Percentiles rank a stretch among this genome's conserved stretches.
Conservation (phyloP, 2,329 filamentous ascomycete genomes). For the Aspergillus amoenus region DNA sequence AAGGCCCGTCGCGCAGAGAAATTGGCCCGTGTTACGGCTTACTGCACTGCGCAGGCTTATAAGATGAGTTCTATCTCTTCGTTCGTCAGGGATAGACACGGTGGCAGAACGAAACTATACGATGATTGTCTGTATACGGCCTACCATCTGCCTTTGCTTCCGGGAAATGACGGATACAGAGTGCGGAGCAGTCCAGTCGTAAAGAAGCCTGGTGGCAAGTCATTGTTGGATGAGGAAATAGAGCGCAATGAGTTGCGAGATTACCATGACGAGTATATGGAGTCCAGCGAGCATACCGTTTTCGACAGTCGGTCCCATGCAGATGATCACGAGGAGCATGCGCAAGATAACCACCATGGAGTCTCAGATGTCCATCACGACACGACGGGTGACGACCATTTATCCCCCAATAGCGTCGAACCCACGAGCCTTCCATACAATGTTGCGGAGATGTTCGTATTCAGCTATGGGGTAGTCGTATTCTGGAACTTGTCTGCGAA, state of each 20-base stretch:
- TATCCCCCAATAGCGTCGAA: constrained; percentile 48
- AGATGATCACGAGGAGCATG: constrained; percentile 11
- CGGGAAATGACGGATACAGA: constrained; percentile 81
- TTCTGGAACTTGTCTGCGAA: constrained; percentile 98
- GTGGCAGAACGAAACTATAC: constrained; percentile 91
- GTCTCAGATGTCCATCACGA: constrained; percentile 1
- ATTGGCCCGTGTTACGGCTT: constrained; percentile 86
- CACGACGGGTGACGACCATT: constrained; percentile 6
- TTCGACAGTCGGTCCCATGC: constrained; percentile 32
- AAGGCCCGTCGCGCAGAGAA: constrained; percentile 86
- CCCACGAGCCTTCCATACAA: constrained; percentile 67
- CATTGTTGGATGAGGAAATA: constrained; percentile 90
- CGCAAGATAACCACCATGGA: constrained; percentile 27
- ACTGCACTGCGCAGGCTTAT: constrained; percentile 92
- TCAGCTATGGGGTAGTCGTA: constrained; percentile 94
- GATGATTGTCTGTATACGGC: constrained; percentile 96
- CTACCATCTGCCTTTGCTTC: constrained; percentile 86
- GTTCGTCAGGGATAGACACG: constrained; percentile 84
- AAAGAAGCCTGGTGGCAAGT: constrained; percentile 90
- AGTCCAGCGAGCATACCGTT: constrained; percentile 51
- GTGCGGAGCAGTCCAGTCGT: constrained; percentile 86
- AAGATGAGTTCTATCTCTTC: constrained; percentile 85
- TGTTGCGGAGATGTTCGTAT: constrained; percentile 92
- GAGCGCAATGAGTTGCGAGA: constrained; percentile 87
- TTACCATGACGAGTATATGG: constrained; percentile 87